Evolutionary conservation across 257 asterid genomes (phyloP), one percentile per base, ranked within the genome.

Genomic region (Solanum ossicruentum): DNA sequence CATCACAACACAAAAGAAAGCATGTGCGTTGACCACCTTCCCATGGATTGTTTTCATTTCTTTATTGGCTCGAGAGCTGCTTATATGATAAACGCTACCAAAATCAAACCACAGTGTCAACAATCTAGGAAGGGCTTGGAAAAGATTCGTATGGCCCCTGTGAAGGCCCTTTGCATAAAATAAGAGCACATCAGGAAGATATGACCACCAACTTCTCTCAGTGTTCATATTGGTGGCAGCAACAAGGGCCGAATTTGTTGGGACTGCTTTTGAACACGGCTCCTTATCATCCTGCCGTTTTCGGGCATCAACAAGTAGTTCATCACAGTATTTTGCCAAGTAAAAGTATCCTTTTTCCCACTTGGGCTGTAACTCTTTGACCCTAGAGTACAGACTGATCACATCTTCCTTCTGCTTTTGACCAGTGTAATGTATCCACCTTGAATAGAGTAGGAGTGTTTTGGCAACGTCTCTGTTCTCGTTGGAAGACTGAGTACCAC

Each of bases 371-470:
- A 96, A 87, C 88, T 93, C 95, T 89, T 90, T 96, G 86, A 96
- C 99, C 89, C 99, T 91, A 81, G 98, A 91, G 89, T 94, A 96
- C 84, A 96, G 91, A 88, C 84, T 96, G 69, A 95, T 92, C 88
- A 96, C 95, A 83, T 96, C 98, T 90, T 95, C 98, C 91, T 95
- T 96, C 87, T 93, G 98, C 92, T 96, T 96, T 88, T 93, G 98
- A 82, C 99, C 99, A 78, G 97, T 96, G 86, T 93, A 92, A 86
- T 96, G 99, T 87, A 93, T 96, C 98, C 98, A 96, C 91, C 99
- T 92, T 8, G 97, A 88, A 88, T 95, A 96, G 86, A 95, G 92
- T 80, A 96, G 98, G 88, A 96, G 99, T 21, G 98, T 93, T 88
- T 92, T 96, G 79, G 99, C 99, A 43, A 93, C 91, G 84, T 90